phyloP scores from a whole-genome alignment of 495 filamentous ascomycete genomes.

The Aspergillus ellipticus region DNA sequence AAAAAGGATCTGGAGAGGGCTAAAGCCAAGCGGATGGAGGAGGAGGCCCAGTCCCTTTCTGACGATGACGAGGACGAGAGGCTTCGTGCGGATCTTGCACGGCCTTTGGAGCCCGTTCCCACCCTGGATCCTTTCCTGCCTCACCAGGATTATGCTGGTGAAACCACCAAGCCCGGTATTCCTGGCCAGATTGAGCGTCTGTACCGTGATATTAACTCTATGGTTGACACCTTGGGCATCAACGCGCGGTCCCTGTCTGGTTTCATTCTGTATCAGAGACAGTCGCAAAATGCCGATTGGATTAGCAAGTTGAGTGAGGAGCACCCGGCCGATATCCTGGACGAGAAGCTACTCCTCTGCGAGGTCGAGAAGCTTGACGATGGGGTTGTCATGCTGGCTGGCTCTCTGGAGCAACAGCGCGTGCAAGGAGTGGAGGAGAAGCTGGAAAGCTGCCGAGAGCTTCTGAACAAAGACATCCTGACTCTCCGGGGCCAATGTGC shows the following conservation, averaged over 20 bases:
- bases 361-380: slow-evolving; percentile 63
- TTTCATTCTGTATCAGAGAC: slow-evolving; percentile 60
- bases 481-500: slow-evolving; percentile 65
- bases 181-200: slow-evolving; percentile 78
- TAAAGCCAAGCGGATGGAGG: slow-evolving; percentile 33
- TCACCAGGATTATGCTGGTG: slow-evolving; percentile 63
- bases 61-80: slow-evolving; percentile 64
- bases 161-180: slow-evolving; percentile 56
- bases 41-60: slow-evolving; percentile 41
- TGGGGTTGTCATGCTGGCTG: slow-evolving; percentile 52
- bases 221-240: slow-evolving; percentile 88
- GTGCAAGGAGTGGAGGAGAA: slow-evolving; percentile 62
- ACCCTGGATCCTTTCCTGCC: slow-evolving; percentile 62
- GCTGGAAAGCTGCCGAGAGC: slow-evolving; percentile 54
- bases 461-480: slow-evolving; percentile 59
- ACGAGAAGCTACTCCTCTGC: slow-evolving; percentile 64
- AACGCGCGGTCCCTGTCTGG: slow-evolving; percentile 73
- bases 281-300: slow-evolving; percentile 52
- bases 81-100: slow-evolving; percentile 54
- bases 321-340: slow-evolving; percentile 41
- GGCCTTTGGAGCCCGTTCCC: slow-evolving; percentile 47
- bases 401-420: slow-evolving; percentile 60
- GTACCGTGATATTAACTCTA: slow-evolving; percentile 91
- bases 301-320: slow-evolving; percentile 34
- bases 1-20: slow-evolving; percentile 28